Percentiles rank a stretch among this genome's conserved stretches.
These are phyloP conservation scores for Colletotrichum coccodes DNA, from an alignment of 2,329 filamentous ascomycete species.

Conservation along the genomic window DNA sequence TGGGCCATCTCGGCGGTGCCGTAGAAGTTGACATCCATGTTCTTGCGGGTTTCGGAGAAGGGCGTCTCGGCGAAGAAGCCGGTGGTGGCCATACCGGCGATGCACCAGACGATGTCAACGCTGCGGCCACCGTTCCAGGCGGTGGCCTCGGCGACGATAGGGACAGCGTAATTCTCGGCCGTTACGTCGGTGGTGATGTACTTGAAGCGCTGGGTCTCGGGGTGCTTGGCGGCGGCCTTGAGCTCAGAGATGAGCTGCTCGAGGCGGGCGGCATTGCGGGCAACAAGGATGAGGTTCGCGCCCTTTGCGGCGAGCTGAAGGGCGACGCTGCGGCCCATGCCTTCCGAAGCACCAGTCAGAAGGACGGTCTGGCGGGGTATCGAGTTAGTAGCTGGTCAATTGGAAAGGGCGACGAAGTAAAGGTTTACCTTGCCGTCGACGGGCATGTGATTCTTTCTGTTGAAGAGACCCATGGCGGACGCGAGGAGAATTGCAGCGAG, in stretches of 20 bases:
- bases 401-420: background rate
- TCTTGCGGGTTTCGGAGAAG: slow-evolving; percentile 71
- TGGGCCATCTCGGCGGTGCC: slow-evolving; percentile 88
- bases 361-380: slow-evolving; percentile 75
- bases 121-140: slow-evolving; percentile 79
- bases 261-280: slow-evolving; percentile 81
- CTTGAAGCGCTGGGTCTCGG: slow-evolving; percentile 79
- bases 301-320: slow-evolving; percentile 82
- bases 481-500: slow-evolving; percentile 47
- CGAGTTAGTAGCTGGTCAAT: background rate
- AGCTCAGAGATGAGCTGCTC: slow-evolving; percentile 70
- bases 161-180: slow-evolving; percentile 72
- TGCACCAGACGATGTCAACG: slow-evolving; percentile 91
- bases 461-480: slow-evolving; percentile 73
- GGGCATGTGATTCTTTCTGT: slow-evolving; percentile 79
- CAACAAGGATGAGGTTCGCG: slow-evolving; percentile 86
- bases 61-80: slow-evolving; percentile 82
- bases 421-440: slow-evolving; percentile 80
- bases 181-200: slow-evolving; percentile 87
- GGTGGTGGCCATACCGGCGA: slow-evolving; percentile 80
- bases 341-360: slow-evolving; percentile 91
- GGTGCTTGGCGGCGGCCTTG: slow-evolving; percentile 71
- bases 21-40: slow-evolving; percentile 96
- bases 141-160: slow-evolving; percentile 77
- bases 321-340: slow-evolving; percentile 84